These are phyloP conservation scores for Sordaria brevicollis DNA, from an alignment of 495 filamentous ascomycete species.

Conservation along the genomic window DNA sequence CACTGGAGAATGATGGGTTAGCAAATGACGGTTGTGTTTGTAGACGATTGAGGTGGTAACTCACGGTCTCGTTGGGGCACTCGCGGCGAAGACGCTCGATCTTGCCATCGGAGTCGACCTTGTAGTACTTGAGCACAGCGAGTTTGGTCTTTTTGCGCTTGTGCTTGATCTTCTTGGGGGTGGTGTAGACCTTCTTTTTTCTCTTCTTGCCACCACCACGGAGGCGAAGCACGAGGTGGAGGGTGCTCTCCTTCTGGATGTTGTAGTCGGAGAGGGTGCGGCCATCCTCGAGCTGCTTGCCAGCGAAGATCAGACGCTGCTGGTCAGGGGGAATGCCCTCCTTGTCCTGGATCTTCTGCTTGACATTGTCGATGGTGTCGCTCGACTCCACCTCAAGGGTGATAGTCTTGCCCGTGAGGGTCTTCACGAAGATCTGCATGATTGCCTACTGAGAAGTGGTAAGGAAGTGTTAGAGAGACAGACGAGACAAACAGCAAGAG, in stretches of 20 bases:
- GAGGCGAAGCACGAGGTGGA: constrained; percentile 95
- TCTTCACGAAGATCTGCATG: constrained; percentile 99
- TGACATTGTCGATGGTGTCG: constrained; percentile 99
- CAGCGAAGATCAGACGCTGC: constrained; percentile 99
- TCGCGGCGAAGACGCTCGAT: constrained; percentile 98
- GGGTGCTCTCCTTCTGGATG: constrained; percentile 99
- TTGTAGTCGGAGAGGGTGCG: constrained; percentile 99
- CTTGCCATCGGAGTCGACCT: constrained; percentile 98
- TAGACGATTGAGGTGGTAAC: constrained; percentile 19
- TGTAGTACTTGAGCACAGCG: constrained; percentile 99
- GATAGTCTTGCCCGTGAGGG: constrained; percentile 99
- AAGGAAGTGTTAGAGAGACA: constrained; percentile 21
- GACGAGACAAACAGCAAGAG: background rate
- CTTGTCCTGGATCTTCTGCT: constrained; percentile 92
- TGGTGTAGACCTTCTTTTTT: constrained; percentile 99
- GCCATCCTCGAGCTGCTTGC: constrained; percentile 99
- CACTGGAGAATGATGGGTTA: constrained; percentile 47
- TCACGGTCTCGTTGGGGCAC: constrained; percentile 84
- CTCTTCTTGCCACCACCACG: constrained; percentile 98
- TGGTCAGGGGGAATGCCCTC: constrained; percentile 99
- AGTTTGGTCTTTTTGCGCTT: constrained; percentile 99
- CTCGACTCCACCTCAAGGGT: constrained; percentile 99
- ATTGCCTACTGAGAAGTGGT: constrained; percentile 39
- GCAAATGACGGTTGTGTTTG: constrained; percentile 3
- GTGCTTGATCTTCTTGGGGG: constrained; percentile 99